Evolutionary conservation across 306 rosid genomes (phyloP), one percentile per base, ranked within the genome.

Genomic region (Benincasa hispida): DNA sequence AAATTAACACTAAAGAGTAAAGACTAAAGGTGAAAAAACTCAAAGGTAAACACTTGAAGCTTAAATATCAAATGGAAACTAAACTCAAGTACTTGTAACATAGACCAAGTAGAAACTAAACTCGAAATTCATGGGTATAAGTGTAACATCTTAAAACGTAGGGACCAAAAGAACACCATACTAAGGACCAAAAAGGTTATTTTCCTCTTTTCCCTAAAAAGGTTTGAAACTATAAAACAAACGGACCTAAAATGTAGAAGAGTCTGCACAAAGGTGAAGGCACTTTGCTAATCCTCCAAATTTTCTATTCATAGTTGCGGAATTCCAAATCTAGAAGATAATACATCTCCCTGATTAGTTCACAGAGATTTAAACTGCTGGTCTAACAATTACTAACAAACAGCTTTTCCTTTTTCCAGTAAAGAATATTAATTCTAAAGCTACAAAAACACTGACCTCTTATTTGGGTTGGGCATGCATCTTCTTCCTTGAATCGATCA

Each of bases 391-490:
- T 25, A 21, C 37, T 3, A 12, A 25, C 18, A 37, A 65, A 65
- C 30, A 37, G 75, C 39, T 3, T 70, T 70, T 61, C 22, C 41
- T 15, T 61, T n/a, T 24, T 42, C 6, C 14, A 39, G 42, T 45
- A 24, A 39, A 15, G 30, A 76, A 18, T 13, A 54, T 10, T 6
- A 22, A 41, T 58, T 58, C 79, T 76, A 61, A 37, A 47, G 79
- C 79, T 76, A 76, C 73, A 76, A 76, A 76, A 76, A 41, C 73
- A 76, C 79, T 60, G 59, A 76, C 79, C 79, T 74, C 47, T 5
- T 63, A n/a, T 24, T 10, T 57, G 34, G 28, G 48, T 10, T 57
- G 34, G 28, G 48, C 51, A 53, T 32, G 61, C 65, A 53, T 32
- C n/a, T n/a, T 74, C 58, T 75, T 76, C 56, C 79, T 8, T 18